phyloP scores from a whole-genome alignment of 148 eudicot genomes.

The Rhododendron ovatum region DNA sequence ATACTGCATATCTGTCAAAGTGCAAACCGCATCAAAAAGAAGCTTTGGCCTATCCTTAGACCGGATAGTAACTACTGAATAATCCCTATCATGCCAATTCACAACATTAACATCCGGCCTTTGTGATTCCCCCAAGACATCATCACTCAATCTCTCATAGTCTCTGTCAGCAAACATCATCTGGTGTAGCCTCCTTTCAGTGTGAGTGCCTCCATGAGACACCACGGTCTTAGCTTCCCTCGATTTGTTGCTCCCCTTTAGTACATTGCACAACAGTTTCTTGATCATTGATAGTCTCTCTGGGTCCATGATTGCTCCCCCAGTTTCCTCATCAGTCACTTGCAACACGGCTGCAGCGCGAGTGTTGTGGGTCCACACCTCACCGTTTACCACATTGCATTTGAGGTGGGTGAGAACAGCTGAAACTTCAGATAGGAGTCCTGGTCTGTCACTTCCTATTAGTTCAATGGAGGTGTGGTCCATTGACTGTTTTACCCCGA shows the following conservation, averaged over 20 bases:
- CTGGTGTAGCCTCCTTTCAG: constrained; percentile 90
- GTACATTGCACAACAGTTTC: constrained; percentile 67
- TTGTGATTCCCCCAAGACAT: constrained; percentile 25
- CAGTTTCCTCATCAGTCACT: constrained; percentile 68
- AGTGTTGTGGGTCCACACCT: constrained; percentile 96
- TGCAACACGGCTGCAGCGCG: constrained; percentile 89
- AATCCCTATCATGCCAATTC: constrained; percentile 82
- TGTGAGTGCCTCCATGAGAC: constrained; percentile 53
- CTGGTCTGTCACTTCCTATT: constrained; percentile 80
- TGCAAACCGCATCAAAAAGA: constrained; percentile 81
- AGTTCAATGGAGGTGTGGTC: constrained; percentile 75
- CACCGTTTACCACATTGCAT: constrained; percentile 84
- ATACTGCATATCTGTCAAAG: constrained; percentile 92
- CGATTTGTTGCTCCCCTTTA: constrained; percentile 52
- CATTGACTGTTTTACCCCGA: constrained; percentile 46
- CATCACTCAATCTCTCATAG: constrained; percentile 48
- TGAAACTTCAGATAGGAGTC: constrained; percentile 78
- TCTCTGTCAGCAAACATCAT: constrained; percentile 87
- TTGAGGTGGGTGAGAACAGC: constrained; percentile 77
- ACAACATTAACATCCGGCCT: constrained; percentile 72
- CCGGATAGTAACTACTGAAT: constrained; percentile 71
- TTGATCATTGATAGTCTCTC: constrained; percentile 56
- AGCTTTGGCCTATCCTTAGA: constrained; percentile 93
- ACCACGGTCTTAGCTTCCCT: constrained; percentile 77
- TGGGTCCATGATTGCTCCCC: constrained; percentile 49